Base-by-base conservation (phyloP, 2,329 filamentous ascomycete genomes). In the Monilinia polystroma region DNA sequence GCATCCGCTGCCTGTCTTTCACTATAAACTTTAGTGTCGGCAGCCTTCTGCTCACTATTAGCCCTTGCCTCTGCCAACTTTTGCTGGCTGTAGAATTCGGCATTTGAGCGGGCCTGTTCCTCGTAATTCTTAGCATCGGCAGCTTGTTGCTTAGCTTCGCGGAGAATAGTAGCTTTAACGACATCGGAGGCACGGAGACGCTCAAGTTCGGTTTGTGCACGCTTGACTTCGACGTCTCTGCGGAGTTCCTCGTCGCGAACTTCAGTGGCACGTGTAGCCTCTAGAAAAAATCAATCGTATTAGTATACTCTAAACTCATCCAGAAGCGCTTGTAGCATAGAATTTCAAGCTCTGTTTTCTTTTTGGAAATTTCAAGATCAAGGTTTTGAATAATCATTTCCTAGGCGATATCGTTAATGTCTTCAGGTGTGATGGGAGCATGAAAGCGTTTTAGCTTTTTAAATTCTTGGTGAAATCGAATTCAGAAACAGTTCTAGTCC, bases 171-270 rank as follows among this genome's bases (percentile, higher is more conserved):
- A 67, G 91, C 91, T 78, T 92, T 88, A 66, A 91, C 91, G 72
- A 96, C 90, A 70, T 92, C 90, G 4, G 81, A 85, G 11, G 92
- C 92, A 72, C 92, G 84, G 45, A 92, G 86, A 67, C 90, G 86
- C 77, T 96, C 92, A 67, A 95, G 82, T 80, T 95, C 91, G 71
- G 92, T 93, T 43, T 85, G 85, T 0, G 90, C 92, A 66, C 90
- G 88, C 82, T 89, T 91, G 72, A 87, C 80, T 79, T 96, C 87
- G 69, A 96, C 91, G 18, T 89, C 83, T 71, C 85, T 88, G 81
- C 92, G 91, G 63, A 96, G 82, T 72, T 95, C 91, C 62, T 92
- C 90, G 78, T 96, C 92, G 72, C 84, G 86, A 69, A 85, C 84
- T 79, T 96, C 90, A 1, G 91, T 89, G 12, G 87, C 83, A 64